Percentiles rank a stretch among this genome's conserved stretches.
Evolutionary conservation across 2,329 filamentous ascomycete species (phyloP).

Genomic region (Phoma sp.): DNA sequence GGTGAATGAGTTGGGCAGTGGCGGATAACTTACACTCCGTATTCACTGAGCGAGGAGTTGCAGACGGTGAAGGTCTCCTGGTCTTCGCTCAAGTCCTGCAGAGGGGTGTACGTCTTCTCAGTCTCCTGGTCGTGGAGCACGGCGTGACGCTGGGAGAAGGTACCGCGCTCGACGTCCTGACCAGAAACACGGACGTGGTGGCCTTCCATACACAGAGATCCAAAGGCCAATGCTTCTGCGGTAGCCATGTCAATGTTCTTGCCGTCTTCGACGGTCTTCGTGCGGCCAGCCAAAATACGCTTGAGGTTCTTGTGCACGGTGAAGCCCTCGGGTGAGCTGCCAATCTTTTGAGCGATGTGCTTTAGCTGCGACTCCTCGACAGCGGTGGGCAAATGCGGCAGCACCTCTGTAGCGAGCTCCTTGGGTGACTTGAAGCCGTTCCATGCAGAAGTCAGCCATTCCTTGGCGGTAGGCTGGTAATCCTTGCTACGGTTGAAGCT

Average conservation of each 20-base stretch:
- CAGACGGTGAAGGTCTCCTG: slow-evolving; percentile 96
- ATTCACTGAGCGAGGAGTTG: slow-evolving; percentile 86
- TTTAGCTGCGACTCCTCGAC: slow-evolving; percentile 75
- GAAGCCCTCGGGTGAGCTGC: slow-evolving; percentile 82
- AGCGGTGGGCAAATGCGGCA: slow-evolving; percentile 88
- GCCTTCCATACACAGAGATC: slow-evolving; percentile 86
- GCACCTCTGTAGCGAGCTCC: slow-evolving; percentile 90
- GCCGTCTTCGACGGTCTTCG: slow-evolving; percentile 90
- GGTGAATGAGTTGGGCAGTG: not conserved
- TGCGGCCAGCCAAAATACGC: slow-evolving; percentile 87
- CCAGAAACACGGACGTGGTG: slow-evolving; percentile 97
- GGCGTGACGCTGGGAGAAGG: slow-evolving; percentile 96
- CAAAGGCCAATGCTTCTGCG: slow-evolving; percentile 93
- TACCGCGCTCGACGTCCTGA: slow-evolving; percentile 99
- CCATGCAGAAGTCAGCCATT: slow-evolving; percentile 99
- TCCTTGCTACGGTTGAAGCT: slow-evolving; percentile 98
- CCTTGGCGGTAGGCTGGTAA: slow-evolving; percentile 93
- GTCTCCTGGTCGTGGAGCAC: slow-evolving; percentile 98
- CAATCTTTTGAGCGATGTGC: slow-evolving; percentile 82
- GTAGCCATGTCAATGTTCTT: slow-evolving; percentile 98
- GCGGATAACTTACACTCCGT: slow-evolving; percentile 62
- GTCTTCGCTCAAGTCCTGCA: slow-evolving; percentile 86
- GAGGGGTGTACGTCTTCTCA: slow-evolving; percentile 89
- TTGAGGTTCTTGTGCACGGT: slow-evolving; percentile 93
- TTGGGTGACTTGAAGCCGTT: slow-evolving; percentile 99